Base-by-base conservation (phyloP, 2,329 filamentous ascomycete genomes). In the Parastagonospora avenae region DNA sequence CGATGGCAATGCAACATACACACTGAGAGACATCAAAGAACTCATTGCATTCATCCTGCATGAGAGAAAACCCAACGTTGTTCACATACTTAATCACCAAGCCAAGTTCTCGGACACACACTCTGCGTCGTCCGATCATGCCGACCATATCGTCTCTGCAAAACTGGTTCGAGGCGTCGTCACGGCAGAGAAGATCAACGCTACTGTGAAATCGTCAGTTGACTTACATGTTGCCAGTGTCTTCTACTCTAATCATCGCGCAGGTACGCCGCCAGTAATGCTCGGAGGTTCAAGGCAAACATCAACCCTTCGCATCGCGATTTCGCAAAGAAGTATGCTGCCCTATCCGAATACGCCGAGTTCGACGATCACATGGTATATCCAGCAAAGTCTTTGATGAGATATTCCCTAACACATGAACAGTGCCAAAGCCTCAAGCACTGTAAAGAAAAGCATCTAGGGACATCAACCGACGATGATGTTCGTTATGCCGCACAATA, bases 141-240 rank as follows among this genome's bases (percentile, higher is more conserved):
- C 61, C 4, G 67, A 69, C 33, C 67, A 66, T 15, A 47, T 59
- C 8, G 50, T 63, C 7, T 63, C 66, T 35, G 68, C 67, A 1
- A 57, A 60, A 33, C 40, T 71, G 5, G 66, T 68, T 5, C 49
- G 56, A n/a, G 62, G 67, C 11, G 59, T 61, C 2, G 36, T 67
- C 31, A 51, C 58, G 27, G 30, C 42, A 11, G 37, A 58, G 31
- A 50, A 57, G 4, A 54, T 63, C 10, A 30, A 31, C 1, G 60
- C 39, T 0, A 56, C 50, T 11, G 28, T 65, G 11, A 52, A 39
- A 6, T 52, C 56, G 63, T 64, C 42, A 55, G 60, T 51, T 4
- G 10, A 15, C n/a, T 37, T 10, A 9, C 29, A 11, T 12, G 9
- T 30, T 15, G 8, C 12, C 1, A 5, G 2, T n/a, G 19, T 7